Base-by-base conservation (phyloP, 73 alveolate genomes). In the Symbiodinium natans region DNA sequence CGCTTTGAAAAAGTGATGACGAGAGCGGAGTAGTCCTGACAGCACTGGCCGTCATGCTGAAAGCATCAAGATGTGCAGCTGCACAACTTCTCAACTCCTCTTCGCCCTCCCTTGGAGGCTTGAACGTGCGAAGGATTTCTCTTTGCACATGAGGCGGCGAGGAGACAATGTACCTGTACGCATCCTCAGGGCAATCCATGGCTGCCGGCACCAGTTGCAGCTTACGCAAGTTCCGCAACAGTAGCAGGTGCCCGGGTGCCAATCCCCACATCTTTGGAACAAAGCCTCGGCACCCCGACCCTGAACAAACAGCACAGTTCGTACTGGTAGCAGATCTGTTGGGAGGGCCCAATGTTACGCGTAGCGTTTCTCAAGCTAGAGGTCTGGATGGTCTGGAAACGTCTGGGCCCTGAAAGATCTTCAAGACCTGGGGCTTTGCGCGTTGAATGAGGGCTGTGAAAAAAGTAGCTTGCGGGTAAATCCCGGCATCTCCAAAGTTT, bases 71-170 rank as follows among this genome's bases (percentile, higher is more conserved):
- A 46, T 46, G 59, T 29, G 80, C 80, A 7, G 71, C 38, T 25
- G 56, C 36, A 4, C 41, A n/a, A 56, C 83, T 29, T 38, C 92
- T n/a, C n/a, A n/a, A 10, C 36, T 23, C 96, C 96, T 63, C 96
- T 48, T 89, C 96, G 75, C 96, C 96, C 96, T 89, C 96, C 38
- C 96, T 33, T 11, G 73, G 48, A 1, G 96, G 96, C 87, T 89
- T 89, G 96, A 89, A 89, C 71, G 86, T 68, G 75, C 43, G 87
- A 68, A 89, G 17, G 19, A 89, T 41, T 11, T 27, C 29, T 48
- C 52, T 54, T 63, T 89, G 96, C 31, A 89, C 96, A 40, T 89
- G 87, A 38, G 96, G 77, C 21, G 87, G 87, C 8, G 85, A 63
- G 23, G 96, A 40, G 29, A 21, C 82, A 33, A 89, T 41, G n/a